These are phyloP conservation scores for Rhodotorula babjevae DNA, from an alignment of 768 basidiomycete genomes.

Conservation along the genomic window DNA sequence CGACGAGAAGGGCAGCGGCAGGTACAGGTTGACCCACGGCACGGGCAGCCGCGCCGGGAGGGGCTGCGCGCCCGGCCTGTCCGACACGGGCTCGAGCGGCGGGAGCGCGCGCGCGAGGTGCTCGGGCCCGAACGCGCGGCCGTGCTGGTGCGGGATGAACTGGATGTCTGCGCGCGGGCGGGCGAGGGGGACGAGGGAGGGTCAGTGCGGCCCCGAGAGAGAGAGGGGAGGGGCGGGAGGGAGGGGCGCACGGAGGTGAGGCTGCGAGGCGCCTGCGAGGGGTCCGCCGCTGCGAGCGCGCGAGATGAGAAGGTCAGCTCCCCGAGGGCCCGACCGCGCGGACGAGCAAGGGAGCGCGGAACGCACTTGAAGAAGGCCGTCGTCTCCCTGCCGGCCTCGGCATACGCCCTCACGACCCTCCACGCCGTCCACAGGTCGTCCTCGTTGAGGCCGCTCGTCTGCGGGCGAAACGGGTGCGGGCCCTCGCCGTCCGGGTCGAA, in stretches of 20 bases:
- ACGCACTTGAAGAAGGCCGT: constrained; percentile 29
- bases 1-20: constrained; percentile 1
- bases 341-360: no score
- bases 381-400: not conserved
- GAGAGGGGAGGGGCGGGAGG: not conserved
- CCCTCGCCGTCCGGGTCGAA: not conserved
- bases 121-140: constrained; percentile 2
- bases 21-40: constrained; percentile 18
- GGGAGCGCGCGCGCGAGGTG: constrained; percentile 5
- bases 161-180: constrained; percentile 8
- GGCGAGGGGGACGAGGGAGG: not conserved
- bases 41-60: not conserved
- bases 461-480: constrained; percentile 8
- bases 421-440: constrained; percentile 11
- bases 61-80: not conserved
- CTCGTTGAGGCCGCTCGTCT: constrained; percentile 9
- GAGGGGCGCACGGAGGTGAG: constrained; percentile 18
- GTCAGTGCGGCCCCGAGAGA: not conserved
- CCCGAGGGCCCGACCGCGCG: no score
- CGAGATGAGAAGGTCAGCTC: no score
- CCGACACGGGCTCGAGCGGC: not conserved
- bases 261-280: constrained; percentile 22
- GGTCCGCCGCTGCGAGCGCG: constrained; percentile 13
- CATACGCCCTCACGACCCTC: constrained; percentile 20
- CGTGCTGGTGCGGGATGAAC: constrained; percentile 28